Evolutionary conservation across 495 filamentous ascomycete genomes (phyloP).

Genomic region (Halenospora varia): DNA sequence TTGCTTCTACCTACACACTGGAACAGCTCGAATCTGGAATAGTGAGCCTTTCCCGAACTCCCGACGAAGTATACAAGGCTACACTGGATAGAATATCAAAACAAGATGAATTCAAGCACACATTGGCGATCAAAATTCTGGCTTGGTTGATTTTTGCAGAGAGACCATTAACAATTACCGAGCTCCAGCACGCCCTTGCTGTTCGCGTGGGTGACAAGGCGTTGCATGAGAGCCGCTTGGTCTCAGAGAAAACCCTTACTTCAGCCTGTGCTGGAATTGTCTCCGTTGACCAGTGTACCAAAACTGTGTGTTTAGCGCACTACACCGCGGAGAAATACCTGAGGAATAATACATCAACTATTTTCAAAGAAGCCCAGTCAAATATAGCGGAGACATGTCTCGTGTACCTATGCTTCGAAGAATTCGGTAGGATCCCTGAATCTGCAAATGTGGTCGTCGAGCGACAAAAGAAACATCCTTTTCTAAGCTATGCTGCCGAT

Average conservation of each 20-base stretch:
- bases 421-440: not conserved
- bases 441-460: not conserved
- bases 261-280: not conserved
- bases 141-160: not conserved
- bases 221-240: not conserved
- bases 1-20: not conserved
- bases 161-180: not conserved
- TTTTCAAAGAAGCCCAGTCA: constrained; percentile 30
- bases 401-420: constrained; percentile 36
- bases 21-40: not conserved
- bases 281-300: constrained; percentile 14
- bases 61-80: not conserved
- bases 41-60: not conserved
- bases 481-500: constrained; percentile 1
- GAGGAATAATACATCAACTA: constrained; percentile 25
- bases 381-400: constrained; percentile 34
- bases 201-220: not conserved
- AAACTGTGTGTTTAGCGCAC: constrained; percentile 28
- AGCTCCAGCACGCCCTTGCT: not conserved
- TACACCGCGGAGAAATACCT: constrained; percentile 30
- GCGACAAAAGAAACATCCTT: not conserved
- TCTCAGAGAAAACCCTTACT: not conserved
- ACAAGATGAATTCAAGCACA: not conserved
- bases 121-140: not conserved
- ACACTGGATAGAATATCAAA: not conserved